A percentile compares a stretch with the other conserved stretches of the same genome.
Conservation (phyloP, 1,284 basidiomycete genomes). For the Coniferiporia weirii region DNA sequence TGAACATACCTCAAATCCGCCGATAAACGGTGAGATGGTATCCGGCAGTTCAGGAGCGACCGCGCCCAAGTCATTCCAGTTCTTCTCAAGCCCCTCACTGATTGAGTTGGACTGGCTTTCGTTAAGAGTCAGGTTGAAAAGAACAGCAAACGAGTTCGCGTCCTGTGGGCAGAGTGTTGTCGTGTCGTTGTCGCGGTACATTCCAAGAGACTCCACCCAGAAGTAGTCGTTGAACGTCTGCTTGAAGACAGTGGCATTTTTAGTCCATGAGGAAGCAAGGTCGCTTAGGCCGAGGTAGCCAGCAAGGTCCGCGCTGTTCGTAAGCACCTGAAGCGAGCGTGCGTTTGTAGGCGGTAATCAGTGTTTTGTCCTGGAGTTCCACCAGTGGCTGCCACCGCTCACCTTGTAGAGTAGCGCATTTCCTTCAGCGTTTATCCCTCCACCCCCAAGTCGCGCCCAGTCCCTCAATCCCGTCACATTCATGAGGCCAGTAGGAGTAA, state of each 20-base stretch:
- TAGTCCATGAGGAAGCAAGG: conserved; percentile 31
- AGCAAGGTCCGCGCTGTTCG: conserved; percentile 45
- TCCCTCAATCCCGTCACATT: conserved; percentile 44
- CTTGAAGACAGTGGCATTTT: conserved; percentile 42
- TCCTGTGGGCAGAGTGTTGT: conserved; percentile 45
- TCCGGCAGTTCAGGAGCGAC: conserved; percentile 46
- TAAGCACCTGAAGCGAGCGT: conserved; percentile 33
- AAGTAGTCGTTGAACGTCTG: conserved; percentile 37
- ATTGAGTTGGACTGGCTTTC: conserved; percentile 36
- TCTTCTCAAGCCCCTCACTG: conserved; percentile 38
- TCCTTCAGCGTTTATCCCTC: conserved; percentile 44
- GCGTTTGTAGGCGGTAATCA: not conserved
- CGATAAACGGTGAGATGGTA: conserved; percentile 47
- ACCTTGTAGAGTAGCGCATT: conserved; percentile 46
- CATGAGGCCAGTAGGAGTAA: conserved; percentile 42
- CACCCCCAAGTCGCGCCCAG: conserved; percentile 45
- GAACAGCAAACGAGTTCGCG: conserved; percentile 44
- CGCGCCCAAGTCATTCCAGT: conserved; percentile 46
- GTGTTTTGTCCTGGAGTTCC: not conserved
- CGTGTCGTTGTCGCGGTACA: conserved; percentile 43
- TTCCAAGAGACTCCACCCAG: conserved; percentile 37
- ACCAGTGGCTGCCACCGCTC: not conserved
- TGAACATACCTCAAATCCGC: conserved; percentile 41
- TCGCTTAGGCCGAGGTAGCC: conserved; percentile 32
- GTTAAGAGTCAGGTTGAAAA: conserved; percentile 44